phyloP scores from a whole-genome alignment of 2,329 filamentous ascomycete genomes.

The Tolypocladium capitatum region DNA sequence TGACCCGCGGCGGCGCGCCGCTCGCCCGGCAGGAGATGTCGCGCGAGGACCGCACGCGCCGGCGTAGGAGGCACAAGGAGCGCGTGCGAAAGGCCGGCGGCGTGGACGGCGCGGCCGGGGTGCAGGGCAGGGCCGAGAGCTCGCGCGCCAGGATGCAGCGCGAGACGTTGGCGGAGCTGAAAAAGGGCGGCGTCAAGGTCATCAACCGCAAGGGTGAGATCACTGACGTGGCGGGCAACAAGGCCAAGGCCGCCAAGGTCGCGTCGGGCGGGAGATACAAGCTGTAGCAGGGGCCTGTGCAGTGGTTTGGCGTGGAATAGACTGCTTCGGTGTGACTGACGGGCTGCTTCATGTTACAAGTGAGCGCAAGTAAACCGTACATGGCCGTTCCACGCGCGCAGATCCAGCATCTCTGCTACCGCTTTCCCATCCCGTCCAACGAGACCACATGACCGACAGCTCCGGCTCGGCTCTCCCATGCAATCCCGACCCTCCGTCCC shows the following conservation, averaged over 20 bases:
- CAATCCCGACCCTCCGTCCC: neutral
- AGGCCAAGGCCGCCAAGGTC: conserved; percentile 42
- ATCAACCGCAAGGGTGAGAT: conserved; percentile 84
- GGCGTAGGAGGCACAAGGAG: conserved; percentile 74
- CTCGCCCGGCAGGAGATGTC: conserved; percentile 76
- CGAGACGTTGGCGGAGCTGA: conserved; percentile 51
- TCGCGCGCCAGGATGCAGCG: conserved; percentile 40
- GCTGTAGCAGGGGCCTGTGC: conserved; percentile 28
- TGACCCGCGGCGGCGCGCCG: conserved; percentile 64
- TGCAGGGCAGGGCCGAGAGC: conserved; percentile 20
- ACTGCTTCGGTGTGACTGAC: neutral
- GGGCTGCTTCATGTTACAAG: neutral
- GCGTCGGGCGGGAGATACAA: conserved; percentile 47
- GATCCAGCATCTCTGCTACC: neutral
- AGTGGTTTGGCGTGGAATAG: neutral
- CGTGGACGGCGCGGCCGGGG: conserved; percentile 11
- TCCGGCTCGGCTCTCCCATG: neutral
- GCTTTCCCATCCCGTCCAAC: neutral
- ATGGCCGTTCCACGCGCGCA: neutral
- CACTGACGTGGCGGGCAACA: conserved; percentile 70
- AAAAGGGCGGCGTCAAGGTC: conserved; percentile 79
- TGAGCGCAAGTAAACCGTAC: neutral
- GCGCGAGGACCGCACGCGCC: conserved; percentile 68
- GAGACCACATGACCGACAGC: neutral
- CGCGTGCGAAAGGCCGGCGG: conserved; percentile 57